Base-by-base conservation (phyloP, 202 grass and related monocot genomes). In the Carex sylvatica region DNA sequence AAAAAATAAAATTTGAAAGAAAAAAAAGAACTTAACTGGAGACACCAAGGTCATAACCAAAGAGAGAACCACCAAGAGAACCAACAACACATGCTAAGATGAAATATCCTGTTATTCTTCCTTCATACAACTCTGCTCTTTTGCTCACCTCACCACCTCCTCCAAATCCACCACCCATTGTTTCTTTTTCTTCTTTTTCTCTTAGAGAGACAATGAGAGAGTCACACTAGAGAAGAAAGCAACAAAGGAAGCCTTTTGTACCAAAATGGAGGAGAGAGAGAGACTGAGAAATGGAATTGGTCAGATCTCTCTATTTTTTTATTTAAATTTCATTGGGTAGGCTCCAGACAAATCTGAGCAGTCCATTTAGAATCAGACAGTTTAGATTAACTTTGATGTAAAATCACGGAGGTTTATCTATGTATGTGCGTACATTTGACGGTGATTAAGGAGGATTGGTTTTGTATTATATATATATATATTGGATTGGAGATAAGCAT, bases 41-140 rank as follows among this genome's bases (percentile, higher is more conserved):
- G 42, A 99, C 91, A 12, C 96, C 96, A 79, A 99, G 93, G 81
- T 99, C 96, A 35, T 96, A 99, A 9, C 96, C 96, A 78, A 99
- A 99, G 65, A 99, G 93, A 16, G 93, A 95, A 36, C 96, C 96
- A 6, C 96, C 96, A 7, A 95, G 91, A 36, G 96, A 99, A 15
- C 93, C 93, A 46, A 99, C 93, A 80, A 96, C 59, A 84, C 96
- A 99, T 1, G 96, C 93, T 53, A 99, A 85, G 66, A 99, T 87
- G 83, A 99, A 95, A 86, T 99, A 99, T 3, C 86, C 26, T 2
- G 96, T 99, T 82, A 99, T 90, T 85, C 83, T 95, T 16, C 93
- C 96, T 47, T 98, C 91, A 46, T 98, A 98, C 1, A 88, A 65
- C 51, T 89, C 89, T 9, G 91, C 96, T 83, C 96, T 86, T 68